A percentile compares a stretch with the other conserved stretches of the same genome.
Evolutionary conservation across 306 rosid species (phyloP).

Genomic region (Senna tora): DNA sequence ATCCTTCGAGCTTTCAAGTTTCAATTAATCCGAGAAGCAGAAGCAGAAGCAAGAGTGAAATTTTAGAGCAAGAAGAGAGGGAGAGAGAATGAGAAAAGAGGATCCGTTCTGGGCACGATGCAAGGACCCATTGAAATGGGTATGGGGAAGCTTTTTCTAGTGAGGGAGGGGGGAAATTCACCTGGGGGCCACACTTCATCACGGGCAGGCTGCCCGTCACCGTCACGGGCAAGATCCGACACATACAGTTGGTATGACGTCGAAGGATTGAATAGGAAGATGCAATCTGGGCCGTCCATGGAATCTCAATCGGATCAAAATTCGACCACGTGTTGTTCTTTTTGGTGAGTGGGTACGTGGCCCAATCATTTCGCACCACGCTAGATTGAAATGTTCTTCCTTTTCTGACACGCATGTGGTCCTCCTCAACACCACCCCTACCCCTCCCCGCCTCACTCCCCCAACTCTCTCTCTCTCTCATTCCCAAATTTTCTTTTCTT

Average conservation of each 20-base stretch:
- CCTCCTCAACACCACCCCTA: conserved; percentile 25
- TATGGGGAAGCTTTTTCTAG: conserved; percentile 46
- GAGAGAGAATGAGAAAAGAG: not conserved
- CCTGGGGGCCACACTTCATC: conserved; percentile 65
- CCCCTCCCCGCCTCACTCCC: conserved; percentile 12
- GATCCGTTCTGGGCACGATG: not conserved
- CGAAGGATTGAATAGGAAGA: conserved; percentile 43
- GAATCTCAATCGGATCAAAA: not conserved
- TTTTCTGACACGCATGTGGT: conserved; percentile 81
- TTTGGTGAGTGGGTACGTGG: conserved; percentile 47
- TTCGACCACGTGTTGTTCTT: conserved; percentile 45
- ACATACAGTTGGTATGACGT: conserved; percentile 82
- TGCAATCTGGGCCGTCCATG: conserved; percentile 42
- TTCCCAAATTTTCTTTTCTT: not conserved
- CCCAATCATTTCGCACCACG: conserved; percentile 53
- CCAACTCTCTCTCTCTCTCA: not conserved
- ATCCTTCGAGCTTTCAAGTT: too few species aligned
- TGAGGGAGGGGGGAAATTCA: conserved; percentile 30
- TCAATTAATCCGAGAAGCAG: not conserved
- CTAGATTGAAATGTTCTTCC: conserved; percentile 32
- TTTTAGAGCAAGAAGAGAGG: not conserved
- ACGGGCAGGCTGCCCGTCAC: conserved; percentile 81
- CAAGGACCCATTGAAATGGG: conserved; percentile 40
- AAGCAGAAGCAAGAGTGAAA: not conserved
- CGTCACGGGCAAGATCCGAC: conserved; percentile 77